Evolutionary conservation across 208 protist genomes (phyloP).

Genomic region (Acanthamoeba quina): DNA sequence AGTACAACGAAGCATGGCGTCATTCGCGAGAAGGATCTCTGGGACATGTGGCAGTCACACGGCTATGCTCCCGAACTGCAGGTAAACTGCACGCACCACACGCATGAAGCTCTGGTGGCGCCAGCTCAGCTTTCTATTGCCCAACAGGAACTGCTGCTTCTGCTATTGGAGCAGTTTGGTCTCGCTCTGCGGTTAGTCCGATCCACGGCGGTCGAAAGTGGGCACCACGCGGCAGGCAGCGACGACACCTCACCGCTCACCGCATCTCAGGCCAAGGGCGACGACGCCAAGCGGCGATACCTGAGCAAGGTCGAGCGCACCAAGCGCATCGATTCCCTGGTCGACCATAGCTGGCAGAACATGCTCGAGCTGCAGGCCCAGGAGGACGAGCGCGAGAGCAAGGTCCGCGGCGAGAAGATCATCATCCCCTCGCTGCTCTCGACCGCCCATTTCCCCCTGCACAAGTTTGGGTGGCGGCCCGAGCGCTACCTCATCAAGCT

Average conservation of each 20-base stretch:
- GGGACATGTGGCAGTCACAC: conserved; percentile 38
- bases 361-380: conserved; percentile 30
- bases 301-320: conserved; percentile 21
- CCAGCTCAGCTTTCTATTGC: neutral
- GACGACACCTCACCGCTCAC: neutral
- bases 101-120: neutral
- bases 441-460: neutral
- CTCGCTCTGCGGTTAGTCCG: conserved; percentile 25
- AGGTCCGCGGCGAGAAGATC: conserved; percentile 39
- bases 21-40: conserved; percentile 44
- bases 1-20: neutral
- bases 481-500: conserved; percentile 63
- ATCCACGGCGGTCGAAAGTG: neutral
- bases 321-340: conserved; percentile 61
- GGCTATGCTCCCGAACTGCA: conserved; percentile 26
- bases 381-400: conserved; percentile 31
- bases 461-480: conserved; percentile 69
- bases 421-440: conserved; percentile 47
- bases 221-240: neutral
- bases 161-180: conserved; percentile 63
- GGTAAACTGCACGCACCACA: neutral
- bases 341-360: conserved; percentile 39
- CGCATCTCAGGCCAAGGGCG: neutral
- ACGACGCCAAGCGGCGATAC: neutral
- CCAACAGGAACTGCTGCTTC: conserved; percentile 41